Evolutionary conservation across 2,329 filamentous ascomycete species (phyloP).

Genomic region (Corniculantispora saksenae): DNA sequence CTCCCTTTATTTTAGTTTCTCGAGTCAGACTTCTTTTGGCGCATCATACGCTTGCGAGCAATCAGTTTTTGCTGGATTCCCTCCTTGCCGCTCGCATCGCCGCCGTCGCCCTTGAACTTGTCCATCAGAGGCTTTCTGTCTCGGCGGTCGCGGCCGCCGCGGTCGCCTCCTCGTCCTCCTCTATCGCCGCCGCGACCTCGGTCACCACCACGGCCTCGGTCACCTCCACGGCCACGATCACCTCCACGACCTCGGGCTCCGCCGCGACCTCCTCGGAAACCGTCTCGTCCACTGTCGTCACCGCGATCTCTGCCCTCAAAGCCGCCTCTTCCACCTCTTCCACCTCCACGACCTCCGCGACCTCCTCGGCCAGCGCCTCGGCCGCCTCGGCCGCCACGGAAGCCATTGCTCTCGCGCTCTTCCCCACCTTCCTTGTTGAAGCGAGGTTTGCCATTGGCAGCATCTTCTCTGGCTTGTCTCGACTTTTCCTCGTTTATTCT

Average conservation of each 20-base stretch:
- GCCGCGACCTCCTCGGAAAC: constrained; percentile 1
- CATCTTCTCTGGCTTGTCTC: constrained; percentile 25
- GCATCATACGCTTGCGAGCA: constrained; percentile 77
- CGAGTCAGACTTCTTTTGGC: constrained; percentile 62
- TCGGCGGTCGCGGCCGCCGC: neutral
- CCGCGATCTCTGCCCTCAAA: neutral
- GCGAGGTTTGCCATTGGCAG: constrained; percentile 1
- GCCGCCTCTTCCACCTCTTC: constrained; percentile 21
- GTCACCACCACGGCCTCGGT: neutral
- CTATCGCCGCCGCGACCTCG: neutral
- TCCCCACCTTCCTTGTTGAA: constrained; percentile 35
- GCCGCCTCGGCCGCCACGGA: neutral
- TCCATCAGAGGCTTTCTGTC: constrained; percentile 19
- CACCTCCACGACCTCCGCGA: neutral
- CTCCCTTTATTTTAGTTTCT: constrained; percentile 29
- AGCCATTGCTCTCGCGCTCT: constrained; percentile 21
- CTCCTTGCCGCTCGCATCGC: constrained; percentile 50
- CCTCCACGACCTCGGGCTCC: constrained; percentile 20
- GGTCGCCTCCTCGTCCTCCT: neutral
- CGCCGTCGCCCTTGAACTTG: constrained; percentile 30
- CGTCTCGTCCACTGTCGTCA: constrained; percentile 20
- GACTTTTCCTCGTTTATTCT: constrained; percentile 39
- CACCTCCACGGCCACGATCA: constrained; percentile 6
- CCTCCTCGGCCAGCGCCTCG: constrained; percentile 21
- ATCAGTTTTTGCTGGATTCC: constrained; percentile 73